Percentiles rank a stretch among this genome's conserved stretches.
These are phyloP conservation scores for Nicotiana noctiflora DNA, from an alignment of 257 asterid species.

Conservation along the genomic window DNA sequence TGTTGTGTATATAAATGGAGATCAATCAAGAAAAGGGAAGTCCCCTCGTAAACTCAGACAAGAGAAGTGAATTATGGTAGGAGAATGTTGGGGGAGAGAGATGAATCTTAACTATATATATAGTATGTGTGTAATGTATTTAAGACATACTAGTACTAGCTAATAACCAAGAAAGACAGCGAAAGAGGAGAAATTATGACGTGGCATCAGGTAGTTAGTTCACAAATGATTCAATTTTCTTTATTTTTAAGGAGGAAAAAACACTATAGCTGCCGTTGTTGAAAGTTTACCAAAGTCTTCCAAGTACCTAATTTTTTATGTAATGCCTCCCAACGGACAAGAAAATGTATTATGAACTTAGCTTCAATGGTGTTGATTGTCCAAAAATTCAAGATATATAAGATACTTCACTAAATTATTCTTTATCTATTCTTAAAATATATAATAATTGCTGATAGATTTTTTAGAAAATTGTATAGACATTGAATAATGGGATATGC, in stretches of 20 bases:
- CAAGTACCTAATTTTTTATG: no score
- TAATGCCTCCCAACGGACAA: no score
- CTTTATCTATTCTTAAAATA: no score
- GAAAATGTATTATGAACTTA: no score
- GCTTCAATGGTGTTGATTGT: no score
- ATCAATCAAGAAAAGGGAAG: background rate
- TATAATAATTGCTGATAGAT: no score
- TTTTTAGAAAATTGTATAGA: no score
- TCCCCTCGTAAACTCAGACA: background rate
- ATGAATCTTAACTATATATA: background rate
- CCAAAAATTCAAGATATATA: no score
- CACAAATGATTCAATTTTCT: background rate
- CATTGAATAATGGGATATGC: no score
- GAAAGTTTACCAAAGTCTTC: background rate
- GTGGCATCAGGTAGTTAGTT: conserved; percentile 41
- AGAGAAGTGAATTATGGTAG: background rate
- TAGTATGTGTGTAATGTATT: background rate
- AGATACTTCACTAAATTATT: no score
- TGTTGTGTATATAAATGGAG: background rate
- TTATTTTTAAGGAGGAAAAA: background rate
- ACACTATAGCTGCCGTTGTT: background rate
- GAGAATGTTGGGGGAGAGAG: background rate
- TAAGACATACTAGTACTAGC: background rate
- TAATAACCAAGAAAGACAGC: conserved; percentile 16
- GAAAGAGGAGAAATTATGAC: conserved; percentile 12